phyloP scores from a whole-genome alignment of 768 basidiomycete genomes.

The Tulasnella sp. region DNA sequence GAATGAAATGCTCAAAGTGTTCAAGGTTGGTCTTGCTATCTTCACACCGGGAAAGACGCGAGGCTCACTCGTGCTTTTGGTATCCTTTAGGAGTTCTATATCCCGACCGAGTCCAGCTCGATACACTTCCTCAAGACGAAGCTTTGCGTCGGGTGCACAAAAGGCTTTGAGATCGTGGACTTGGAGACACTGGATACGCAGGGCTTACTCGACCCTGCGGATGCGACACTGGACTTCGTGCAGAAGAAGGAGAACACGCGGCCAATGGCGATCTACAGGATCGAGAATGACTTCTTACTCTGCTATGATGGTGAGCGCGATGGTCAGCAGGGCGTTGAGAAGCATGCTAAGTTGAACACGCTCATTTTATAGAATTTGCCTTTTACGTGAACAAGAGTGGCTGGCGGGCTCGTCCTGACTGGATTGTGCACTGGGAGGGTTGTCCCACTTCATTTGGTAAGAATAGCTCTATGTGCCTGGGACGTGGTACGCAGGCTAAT shows the following conservation, averaged over 20 bases:
- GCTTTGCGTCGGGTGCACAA: slow-evolving; percentile 92
- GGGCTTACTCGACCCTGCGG: slow-evolving; percentile 85
- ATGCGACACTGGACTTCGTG: slow-evolving; percentile 87
- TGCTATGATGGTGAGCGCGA: slow-evolving; percentile 83
- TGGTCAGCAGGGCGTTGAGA: not conserved
- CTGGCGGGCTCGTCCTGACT: slow-evolving; percentile 77
- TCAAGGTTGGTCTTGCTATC: slow-evolving; percentile 51
- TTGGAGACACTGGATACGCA: slow-evolving; percentile 95
- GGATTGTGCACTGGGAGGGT: slow-evolving; percentile 97
- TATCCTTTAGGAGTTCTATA: slow-evolving; percentile 80
- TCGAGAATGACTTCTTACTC: slow-evolving; percentile 90
- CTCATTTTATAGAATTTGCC: slow-evolving; percentile 71
- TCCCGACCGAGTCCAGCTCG: slow-evolving; percentile 92
- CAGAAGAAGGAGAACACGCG: slow-evolving; percentile 76
- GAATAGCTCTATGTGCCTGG: slow-evolving; percentile 27
- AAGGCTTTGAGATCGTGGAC: slow-evolving; percentile 98
- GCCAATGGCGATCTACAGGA: slow-evolving; percentile 94
- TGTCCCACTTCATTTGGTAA: slow-evolving; percentile 86
- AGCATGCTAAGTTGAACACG: not conserved
- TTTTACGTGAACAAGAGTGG: slow-evolving; percentile 98
- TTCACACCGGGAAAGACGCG: not conserved
- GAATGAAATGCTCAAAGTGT: slow-evolving; percentile 85
- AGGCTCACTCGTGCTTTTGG: not conserved
- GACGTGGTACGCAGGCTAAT: no score
- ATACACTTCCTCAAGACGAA: slow-evolving; percentile 96